Percentiles rank a stretch among this genome's conserved stretches.
Evolutionary conservation across 2,329 filamentous ascomycete species (phyloP).

Genomic region (Fusarium nematophilum): DNA sequence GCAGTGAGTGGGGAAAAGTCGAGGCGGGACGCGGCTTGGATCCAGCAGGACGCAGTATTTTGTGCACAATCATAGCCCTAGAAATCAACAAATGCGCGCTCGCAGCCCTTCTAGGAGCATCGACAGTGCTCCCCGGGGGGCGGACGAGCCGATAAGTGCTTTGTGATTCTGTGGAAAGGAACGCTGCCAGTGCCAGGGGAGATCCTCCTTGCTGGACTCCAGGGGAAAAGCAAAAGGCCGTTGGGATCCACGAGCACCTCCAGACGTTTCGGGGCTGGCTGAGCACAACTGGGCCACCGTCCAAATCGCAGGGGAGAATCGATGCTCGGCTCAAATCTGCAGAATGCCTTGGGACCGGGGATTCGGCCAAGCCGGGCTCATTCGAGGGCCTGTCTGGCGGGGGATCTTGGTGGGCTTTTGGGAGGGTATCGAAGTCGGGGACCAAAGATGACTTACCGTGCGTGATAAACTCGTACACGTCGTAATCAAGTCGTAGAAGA

Average conservation of each 20-base stretch:
- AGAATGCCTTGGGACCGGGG: background rate
- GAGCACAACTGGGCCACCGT: background rate
- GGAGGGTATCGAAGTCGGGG: background rate
- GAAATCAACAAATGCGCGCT: constrained; percentile 3
- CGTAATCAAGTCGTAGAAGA: constrained; percentile 44
- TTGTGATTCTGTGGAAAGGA: constrained; percentile 18
- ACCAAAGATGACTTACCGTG: constrained; percentile 38
- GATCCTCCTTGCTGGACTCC: background rate
- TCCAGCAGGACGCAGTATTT: background rate
- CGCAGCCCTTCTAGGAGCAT: background rate
- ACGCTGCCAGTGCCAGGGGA: background rate
- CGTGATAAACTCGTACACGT: constrained; percentile 44
- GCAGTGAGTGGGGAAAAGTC: background rate
- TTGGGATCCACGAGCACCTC: background rate
- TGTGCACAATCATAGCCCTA: constrained; percentile 5
- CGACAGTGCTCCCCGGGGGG: background rate
- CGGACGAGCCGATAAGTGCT: background rate
- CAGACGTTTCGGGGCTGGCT: background rate
- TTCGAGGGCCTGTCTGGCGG: background rate
- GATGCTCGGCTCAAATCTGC: too few species aligned
- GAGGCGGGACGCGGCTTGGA: background rate
- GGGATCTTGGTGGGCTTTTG: background rate
- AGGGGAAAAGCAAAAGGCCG: background rate
- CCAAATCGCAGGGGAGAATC: too few species aligned
- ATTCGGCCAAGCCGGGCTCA: background rate